Conservation (phyloP, 345 rosid species). For the Gossypium ekmanianum region DNA sequence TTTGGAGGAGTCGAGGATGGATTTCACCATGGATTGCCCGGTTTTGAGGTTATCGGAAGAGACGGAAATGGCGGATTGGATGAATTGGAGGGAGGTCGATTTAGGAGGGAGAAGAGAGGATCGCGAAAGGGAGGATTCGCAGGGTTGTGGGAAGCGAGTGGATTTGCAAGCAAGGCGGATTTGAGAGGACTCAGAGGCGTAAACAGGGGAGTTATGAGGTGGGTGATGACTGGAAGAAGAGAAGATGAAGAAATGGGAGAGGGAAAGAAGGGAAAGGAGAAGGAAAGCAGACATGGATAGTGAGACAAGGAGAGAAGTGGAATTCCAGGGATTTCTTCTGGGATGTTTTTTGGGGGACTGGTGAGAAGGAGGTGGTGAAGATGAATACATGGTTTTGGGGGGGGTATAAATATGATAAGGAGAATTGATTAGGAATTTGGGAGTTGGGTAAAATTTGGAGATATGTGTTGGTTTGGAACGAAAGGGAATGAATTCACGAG, state of each 20-base stretch:
- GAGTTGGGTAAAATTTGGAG: neutral
- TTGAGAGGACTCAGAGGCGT: constrained; percentile 16
- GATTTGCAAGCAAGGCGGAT: constrained; percentile 59
- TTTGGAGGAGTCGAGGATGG: constrained; percentile 48
- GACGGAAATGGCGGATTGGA: constrained; percentile 57
- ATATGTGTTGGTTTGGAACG: neutral
- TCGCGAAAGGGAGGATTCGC: constrained; percentile 38
- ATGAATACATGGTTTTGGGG: neutral
- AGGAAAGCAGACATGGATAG: constrained; percentile 34
- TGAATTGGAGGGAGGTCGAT: constrained; percentile 49
- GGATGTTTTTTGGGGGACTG: constrained; percentile 20
- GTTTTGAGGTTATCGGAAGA: constrained; percentile 52
- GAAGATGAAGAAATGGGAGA: constrained; percentile 26
- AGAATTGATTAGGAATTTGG: neutral
- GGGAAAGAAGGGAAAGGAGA: constrained; percentile 26
- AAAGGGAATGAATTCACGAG: neutral
- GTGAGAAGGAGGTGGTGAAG: neutral
- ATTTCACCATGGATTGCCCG: constrained; percentile 48
- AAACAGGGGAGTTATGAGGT: neutral
- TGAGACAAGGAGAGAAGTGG: constrained; percentile 18
- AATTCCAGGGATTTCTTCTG: neutral
- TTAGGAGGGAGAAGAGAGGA: constrained; percentile 34
- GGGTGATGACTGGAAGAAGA: constrained; percentile 15
- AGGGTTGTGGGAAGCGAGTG: constrained; percentile 53
- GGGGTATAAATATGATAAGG: constrained; percentile 6